Evolutionary conservation across 345 rosid genomes (phyloP).

Genomic region (Melaleuca alternifolia): DNA sequence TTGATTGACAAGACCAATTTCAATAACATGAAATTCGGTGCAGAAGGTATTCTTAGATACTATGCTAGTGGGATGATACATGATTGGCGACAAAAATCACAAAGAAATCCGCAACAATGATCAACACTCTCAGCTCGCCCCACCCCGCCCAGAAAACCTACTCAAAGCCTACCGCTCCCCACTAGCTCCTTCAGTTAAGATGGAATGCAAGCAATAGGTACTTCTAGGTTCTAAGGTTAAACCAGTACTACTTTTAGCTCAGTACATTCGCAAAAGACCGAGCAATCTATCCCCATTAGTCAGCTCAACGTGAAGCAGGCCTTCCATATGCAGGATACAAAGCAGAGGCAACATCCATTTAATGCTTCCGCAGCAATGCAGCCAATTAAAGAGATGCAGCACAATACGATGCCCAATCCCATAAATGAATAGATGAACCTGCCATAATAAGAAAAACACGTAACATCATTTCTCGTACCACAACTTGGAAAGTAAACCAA

Average conservation of each 20-base stretch:
- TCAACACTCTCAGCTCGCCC: background rate
- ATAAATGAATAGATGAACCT: slow-evolving; percentile 96
- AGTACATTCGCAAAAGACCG: background rate
- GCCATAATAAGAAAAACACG: slow-evolving; percentile 7
- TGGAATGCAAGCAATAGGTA: background rate
- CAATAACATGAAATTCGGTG: background rate
- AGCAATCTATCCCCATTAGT: background rate
- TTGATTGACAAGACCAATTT: background rate
- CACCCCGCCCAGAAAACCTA: background rate
- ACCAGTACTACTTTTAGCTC: background rate
- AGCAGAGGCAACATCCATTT: slow-evolving; percentile 84
- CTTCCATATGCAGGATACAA: slow-evolving; percentile 56
- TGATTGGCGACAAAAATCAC: background rate
- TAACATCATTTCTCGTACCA: background rate
- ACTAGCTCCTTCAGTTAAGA: background rate
- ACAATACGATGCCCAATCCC: slow-evolving; percentile 71
- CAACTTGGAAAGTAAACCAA: background rate
- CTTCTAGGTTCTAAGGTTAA: background rate
- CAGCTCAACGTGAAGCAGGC: background rate
- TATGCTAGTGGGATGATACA: background rate
- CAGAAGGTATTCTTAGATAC: background rate
- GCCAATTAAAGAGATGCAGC: slow-evolving; percentile 63
- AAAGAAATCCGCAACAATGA: background rate
- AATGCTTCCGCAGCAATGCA: slow-evolving; percentile 90
- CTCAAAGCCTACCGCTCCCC: background rate